Percentiles rank a stretch among this genome's conserved stretches.
phyloP scores from a whole-genome alignment of 106 monocot genomes.

The Acorus calamus region DNA sequence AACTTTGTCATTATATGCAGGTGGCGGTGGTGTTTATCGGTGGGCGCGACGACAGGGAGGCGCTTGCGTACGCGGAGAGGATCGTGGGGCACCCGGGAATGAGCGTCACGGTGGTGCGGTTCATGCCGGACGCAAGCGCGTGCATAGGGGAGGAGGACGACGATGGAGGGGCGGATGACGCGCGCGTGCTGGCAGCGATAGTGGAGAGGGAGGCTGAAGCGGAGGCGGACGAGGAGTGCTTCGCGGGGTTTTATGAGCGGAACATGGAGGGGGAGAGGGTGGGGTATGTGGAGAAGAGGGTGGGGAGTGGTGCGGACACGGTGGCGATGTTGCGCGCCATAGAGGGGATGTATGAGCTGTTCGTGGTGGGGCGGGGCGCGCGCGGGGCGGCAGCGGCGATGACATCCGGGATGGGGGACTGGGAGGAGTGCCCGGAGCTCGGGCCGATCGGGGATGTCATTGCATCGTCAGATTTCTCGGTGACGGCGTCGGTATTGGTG shows the following conservation, averaged over 20 bases:
- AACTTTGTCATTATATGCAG: neutral
- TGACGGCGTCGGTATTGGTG: slow-evolving; percentile 43
- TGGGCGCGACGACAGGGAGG: slow-evolving; percentile 72
- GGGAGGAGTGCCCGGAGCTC: slow-evolving; percentile 63
- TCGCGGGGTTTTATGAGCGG: slow-evolving; percentile 48
- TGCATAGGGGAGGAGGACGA: too few relatives aligned
- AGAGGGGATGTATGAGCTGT: slow-evolving; percentile 36
- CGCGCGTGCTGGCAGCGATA: neutral
- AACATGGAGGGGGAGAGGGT: slow-evolving; percentile 26
- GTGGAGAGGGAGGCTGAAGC: slow-evolving; percentile 33
- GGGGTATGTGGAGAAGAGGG: slow-evolving; percentile 63
- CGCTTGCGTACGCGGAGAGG: slow-evolving; percentile 34
- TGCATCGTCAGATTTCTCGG: slow-evolving; percentile 39
- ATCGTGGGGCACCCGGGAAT: slow-evolving; percentile 35
- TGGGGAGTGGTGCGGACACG: slow-evolving; percentile 40
- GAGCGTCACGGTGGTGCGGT: slow-evolving; percentile 36
- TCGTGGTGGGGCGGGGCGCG: slow-evolving; percentile 48
- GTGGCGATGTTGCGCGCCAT: slow-evolving; percentile 37
- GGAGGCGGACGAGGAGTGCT: slow-evolving; percentile 58
- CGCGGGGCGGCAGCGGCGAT: slow-evolving; percentile 23
- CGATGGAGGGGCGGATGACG: neutral
- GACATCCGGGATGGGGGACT: slow-evolving; percentile 55
- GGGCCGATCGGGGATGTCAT: slow-evolving; percentile 60
- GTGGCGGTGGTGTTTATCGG: slow-evolving; percentile 63
- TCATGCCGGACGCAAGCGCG: slow-evolving; percentile 29